Base-by-base conservation (phyloP, 2,329 filamentous ascomycete genomes). In the Harringtonia aguacate region DNA sequence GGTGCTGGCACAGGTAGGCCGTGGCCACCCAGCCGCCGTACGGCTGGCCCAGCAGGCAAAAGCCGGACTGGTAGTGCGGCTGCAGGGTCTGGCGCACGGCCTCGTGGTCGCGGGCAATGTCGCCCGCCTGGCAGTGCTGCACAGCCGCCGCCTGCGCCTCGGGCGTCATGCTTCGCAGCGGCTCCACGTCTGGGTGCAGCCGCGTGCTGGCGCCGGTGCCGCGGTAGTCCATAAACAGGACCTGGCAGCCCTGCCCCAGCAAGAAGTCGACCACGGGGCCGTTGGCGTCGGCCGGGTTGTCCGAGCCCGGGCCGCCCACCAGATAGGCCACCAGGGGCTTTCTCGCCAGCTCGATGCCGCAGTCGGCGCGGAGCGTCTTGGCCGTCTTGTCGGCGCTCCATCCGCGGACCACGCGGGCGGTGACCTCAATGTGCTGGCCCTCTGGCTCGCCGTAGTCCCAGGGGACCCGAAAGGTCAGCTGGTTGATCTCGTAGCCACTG, bases 1-100 rank as follows among this genome's bases (percentile, higher is more conserved):
- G 78, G 49, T 66, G 75, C 53, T 79, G 75, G 0, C 78, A 84
- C n/a, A 86, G 66, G 56, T 86, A 87, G 2, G 76, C 81, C 8
- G 77, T 67, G n/a, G 70, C 70, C 49, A 83, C 81, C 60, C 86
- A 88, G 0, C 84, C 83, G 27, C 84, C 84, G 56, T 84, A 88
- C 28, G 75, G 81, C 59, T 87, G 83, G 3, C 82, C 83, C 50
- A 85, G 71, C 27, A 84, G 66, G 28, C 70, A 77, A 80, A 80
- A 86, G 58, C 78, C 80, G 55, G 74, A 69, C 0, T 13, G n/a
- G n/a, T n/a, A 37, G 21, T 28, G 4, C 4, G 62, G 62, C 0
- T 72, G 77, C 36, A 87, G 61, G 9, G 67, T 71, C 48, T 75
- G 67, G 2, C 84, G 69, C 14, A 88, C 70, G 3, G 81, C 80